Evolutionary conservation across 1,139 yeast genomes (phyloP).

Genomic region (Debaryomycetaceae sp.): DNA sequence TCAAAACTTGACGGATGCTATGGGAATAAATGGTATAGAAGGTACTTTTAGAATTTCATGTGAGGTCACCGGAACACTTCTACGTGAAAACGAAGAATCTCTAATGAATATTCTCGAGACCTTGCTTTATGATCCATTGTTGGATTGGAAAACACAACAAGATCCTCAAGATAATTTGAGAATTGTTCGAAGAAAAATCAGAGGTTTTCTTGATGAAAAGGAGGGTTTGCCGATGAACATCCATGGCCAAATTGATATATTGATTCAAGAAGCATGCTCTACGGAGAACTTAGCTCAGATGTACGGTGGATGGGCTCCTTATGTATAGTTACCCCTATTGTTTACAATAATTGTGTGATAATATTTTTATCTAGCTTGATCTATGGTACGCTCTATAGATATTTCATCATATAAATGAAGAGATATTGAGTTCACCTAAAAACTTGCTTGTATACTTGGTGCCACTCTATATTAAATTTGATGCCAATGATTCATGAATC

Average conservation of each 20-base stretch:
- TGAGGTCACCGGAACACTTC: conserved; percentile 73
- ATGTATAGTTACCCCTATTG: conserved; percentile 16
- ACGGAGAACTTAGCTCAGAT: conserved; percentile 69
- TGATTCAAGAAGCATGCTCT: conserved; percentile 81
- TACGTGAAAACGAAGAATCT: conserved; percentile 81
- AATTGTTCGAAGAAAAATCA: conserved; percentile 71
- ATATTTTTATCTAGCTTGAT: neutral
- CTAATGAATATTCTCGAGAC: conserved; percentile 91
- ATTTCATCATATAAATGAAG: too few species aligned
- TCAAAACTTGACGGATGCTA: conserved; percentile 83
- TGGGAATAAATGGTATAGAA: conserved; percentile 88
- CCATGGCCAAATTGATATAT: conserved; percentile 87
- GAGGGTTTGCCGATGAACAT: conserved; percentile 88
- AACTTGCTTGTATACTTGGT: too few species aligned
- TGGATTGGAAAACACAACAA: conserved; percentile 57
- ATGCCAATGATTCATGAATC: neutral
- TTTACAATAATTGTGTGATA: neutral
- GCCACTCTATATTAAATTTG: neutral
- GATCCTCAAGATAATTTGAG: conserved; percentile 69
- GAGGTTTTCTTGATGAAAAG: conserved; percentile 74
- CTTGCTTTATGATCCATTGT: conserved; percentile 86
- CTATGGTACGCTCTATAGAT: too few species aligned
- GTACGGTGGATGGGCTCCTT: conserved; percentile 97
- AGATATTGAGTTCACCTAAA: too few species aligned
- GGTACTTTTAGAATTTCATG: conserved; percentile 84